phyloP scores from a whole-genome alignment of 1,284 basidiomycete species.

The Exsudoporus floridanus region DNA sequence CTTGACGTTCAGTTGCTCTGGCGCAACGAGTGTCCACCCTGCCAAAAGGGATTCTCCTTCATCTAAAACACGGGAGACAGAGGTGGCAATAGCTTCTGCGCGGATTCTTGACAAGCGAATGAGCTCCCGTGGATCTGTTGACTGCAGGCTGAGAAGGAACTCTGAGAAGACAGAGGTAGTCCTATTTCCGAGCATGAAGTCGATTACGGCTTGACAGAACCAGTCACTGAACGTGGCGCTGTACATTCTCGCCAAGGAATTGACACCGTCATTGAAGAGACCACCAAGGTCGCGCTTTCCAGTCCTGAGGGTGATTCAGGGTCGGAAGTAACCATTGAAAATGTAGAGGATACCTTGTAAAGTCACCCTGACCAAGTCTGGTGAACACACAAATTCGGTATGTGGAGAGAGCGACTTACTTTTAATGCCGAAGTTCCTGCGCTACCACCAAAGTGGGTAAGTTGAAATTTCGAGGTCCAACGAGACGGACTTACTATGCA shows the following conservation, averaged over 20 bases:
- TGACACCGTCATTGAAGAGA: slow-evolving; percentile 90
- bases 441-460: slow-evolving; percentile 38
- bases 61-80: slow-evolving; percentile 74
- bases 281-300: slow-evolving; percentile 92
- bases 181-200: slow-evolving; percentile 88
- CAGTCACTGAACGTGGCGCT: slow-evolving; percentile 90
- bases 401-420: slow-evolving; percentile 38
- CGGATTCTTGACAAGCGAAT: slow-evolving; percentile 86
- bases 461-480: not conserved
- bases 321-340: not conserved
- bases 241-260: slow-evolving; percentile 86
- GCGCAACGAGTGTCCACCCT: slow-evolving; percentile 92
- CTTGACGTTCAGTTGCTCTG: slow-evolving; percentile 71
- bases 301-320: slow-evolving; percentile 52
- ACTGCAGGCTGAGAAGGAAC: slow-evolving; percentile 82
- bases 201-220: slow-evolving; percentile 94
- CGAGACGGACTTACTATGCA: slow-evolving; percentile 67
- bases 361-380: slow-evolving; percentile 70
- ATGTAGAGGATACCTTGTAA: slow-evolving; percentile 61
- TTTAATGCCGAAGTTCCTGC: slow-evolving; percentile 92
- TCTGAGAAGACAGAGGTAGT: slow-evolving; percentile 86
- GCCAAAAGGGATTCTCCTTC: slow-evolving; percentile 80
- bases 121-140: slow-evolving; percentile 86
- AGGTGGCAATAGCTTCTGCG: slow-evolving; percentile 86
- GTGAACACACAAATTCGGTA: slow-evolving; percentile 10